Conservation (phyloP, 805 yeast species). For the Starmerella bombi region DNA sequence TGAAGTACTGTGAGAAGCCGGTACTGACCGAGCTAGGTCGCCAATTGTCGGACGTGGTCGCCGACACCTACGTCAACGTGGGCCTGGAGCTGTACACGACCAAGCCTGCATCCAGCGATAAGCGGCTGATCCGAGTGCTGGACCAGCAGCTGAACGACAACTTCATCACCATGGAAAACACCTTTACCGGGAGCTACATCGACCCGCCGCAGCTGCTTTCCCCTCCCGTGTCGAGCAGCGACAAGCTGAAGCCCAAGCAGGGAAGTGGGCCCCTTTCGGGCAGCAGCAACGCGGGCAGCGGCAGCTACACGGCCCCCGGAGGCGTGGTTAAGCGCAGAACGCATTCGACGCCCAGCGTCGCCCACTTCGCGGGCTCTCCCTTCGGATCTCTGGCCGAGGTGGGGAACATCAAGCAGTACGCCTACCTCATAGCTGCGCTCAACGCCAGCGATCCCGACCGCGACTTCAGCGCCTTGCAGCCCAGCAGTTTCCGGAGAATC, state of each 20-base stretch:
- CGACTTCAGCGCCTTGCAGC: constrained; percentile 78
- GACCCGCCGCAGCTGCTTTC: constrained; percentile 17
- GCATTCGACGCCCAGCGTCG: constrained; percentile 20
- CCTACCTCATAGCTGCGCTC: constrained; percentile 76
- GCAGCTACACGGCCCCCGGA: background rate
- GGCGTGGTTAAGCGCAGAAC: constrained; percentile 18
- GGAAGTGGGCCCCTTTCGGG: background rate
- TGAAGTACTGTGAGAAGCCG: constrained; percentile 77
- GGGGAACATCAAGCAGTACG: constrained; percentile 80
- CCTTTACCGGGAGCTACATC: constrained; percentile 8
- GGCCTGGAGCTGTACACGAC: constrained; percentile 91
- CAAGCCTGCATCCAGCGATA: constrained; percentile 80
- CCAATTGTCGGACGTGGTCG: constrained; percentile 63
- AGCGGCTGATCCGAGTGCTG: constrained; percentile 74
- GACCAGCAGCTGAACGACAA: constrained; percentile 56
- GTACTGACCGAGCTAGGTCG: constrained; percentile 88
- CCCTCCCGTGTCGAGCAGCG: constrained; percentile 17
- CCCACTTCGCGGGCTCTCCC: constrained; percentile 35
- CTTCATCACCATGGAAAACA: constrained; percentile 3
- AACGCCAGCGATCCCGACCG: constrained; percentile 94
- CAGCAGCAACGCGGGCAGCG: background rate
- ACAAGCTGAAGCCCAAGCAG: constrained; percentile 4
- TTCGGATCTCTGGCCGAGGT: constrained; percentile 84
- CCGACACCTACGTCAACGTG: constrained; percentile 66
- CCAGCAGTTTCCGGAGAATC: constrained; percentile 53